A percentile compares a stretch with the other conserved stretches of the same genome.
These are phyloP conservation scores for Alternaria conjuncta DNA, from an alignment of 2,329 filamentous ascomycete genomes.

Conservation along the genomic window DNA sequence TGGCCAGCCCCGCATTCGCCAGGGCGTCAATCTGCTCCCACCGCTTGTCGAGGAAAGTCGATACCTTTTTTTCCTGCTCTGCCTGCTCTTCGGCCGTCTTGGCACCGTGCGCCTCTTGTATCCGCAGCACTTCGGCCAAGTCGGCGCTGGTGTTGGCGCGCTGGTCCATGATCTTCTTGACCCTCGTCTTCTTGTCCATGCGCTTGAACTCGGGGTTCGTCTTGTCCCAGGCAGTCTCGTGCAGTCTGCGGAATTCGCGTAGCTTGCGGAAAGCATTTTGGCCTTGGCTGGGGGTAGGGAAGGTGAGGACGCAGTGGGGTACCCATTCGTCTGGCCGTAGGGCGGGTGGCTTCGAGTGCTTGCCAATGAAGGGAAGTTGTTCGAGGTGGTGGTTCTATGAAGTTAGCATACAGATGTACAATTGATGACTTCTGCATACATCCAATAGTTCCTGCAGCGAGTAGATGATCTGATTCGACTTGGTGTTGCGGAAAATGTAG, in stretches of 20 bases:
- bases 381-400: conserved; percentile 59
- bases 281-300: conserved; percentile 58
- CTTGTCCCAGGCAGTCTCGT: conserved; percentile 62
- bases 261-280: conserved; percentile 58
- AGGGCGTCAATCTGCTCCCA: conserved; percentile 33
- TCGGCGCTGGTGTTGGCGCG: conserved; percentile 69
- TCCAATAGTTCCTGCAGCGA: conserved; percentile 64
- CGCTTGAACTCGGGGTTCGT: conserved; percentile 50
- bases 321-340: conserved; percentile 69
- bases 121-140: conserved; percentile 61
- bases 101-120: conserved; percentile 52
- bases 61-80: conserved; percentile 22
- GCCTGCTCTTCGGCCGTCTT: conserved; percentile 24
- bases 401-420: not conserved
- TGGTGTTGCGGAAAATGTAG: conserved; percentile 67
- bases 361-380: conserved; percentile 68
- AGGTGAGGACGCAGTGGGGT: conserved; percentile 65
- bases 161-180: conserved; percentile 66
- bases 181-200: conserved; percentile 57
- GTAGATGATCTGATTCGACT: conserved; percentile 70
- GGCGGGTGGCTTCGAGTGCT: conserved; percentile 64
- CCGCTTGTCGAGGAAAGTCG: conserved; percentile 25
- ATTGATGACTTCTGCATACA: conserved; percentile 46
- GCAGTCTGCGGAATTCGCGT: conserved; percentile 52
- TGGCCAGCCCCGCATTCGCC: conserved; percentile 22